Evolutionary conservation across 148 eudicot species (phyloP), one percentile per base, ranked within the genome.

Genomic region (Drosera capensis): DNA sequence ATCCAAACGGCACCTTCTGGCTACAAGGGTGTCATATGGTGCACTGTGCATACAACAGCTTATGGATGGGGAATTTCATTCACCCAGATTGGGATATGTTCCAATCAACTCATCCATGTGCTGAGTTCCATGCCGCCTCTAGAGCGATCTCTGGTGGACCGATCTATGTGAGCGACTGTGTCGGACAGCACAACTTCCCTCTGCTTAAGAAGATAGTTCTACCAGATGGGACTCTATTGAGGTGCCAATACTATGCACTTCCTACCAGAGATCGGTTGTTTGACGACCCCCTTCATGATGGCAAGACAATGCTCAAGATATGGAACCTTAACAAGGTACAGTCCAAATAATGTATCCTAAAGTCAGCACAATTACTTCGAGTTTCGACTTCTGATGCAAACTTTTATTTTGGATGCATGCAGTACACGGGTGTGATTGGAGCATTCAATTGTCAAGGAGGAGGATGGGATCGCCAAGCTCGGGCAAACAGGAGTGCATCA

Each of bases 31-130:
- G 96, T 64, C 96, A 87, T 62, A 87, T 87, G 96, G 96, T 79
- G 35, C 96, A 87, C 49, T 87, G 96, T 48, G 96, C 96, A 3
- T 87, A 87, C 55, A 87, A 87, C 23, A 87, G 96, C 64, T 43
- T 82, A 30, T 87, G 96, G 96, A 87, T 87, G 96, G 94, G 90
- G 26, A 79, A 87, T 44, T 83, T 87, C 56, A 87, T 87, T 55
- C 96, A 83, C 17, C 96, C 96, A 0, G 96, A 87, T 21, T 87
- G 96, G 96, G 96, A 87, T 65, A 87, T 87, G 96, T 87, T 87
- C 58, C 96, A 87, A 45, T 83, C 96, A 0, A 87, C 94, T 0
- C 96, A 87, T 38, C 96, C 90, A 5, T 87, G 96, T 41, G 90
- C 92, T 3, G 83, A 79, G 49, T 87, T 87, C 52, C 96, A 87